Evolutionary conservation across 257 asterid species (phyloP).

Genomic region (Knoxia roxburghii): DNA sequence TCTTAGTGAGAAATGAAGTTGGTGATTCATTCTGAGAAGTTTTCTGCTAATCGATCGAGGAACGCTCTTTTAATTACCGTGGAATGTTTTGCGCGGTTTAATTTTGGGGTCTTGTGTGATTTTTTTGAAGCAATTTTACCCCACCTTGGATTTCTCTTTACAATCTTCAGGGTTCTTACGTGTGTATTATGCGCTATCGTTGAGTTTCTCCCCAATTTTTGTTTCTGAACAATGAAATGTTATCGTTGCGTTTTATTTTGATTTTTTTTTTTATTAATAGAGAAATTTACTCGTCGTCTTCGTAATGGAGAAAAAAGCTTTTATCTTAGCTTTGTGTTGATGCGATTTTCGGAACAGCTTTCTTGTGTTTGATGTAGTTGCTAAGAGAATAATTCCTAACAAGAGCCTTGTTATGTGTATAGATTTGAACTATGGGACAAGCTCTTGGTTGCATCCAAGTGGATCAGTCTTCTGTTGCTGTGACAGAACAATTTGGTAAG

Average conservation of each 20-base stretch:
- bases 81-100: not conserved
- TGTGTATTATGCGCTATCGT: not conserved
- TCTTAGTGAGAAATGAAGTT: not conserved
- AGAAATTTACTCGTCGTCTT: too few species aligned
- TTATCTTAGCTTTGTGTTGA: too few species aligned
- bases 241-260: not conserved
- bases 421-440: conserved; percentile 33
- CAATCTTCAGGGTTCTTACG: not conserved
- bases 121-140: too few species aligned
- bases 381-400: not conserved
- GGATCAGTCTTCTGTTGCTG: conserved; percentile 31
- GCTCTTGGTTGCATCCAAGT: conserved; percentile 32
- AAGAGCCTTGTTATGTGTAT: not conserved
- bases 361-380: not conserved
- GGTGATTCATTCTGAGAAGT: too few species aligned
- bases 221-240: not conserved
- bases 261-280: not conserved
- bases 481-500: conserved; percentile 35
- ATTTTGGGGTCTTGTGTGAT: not conserved
- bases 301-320: too few species aligned
- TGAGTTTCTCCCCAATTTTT: not conserved
- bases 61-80: not conserved
- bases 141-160: conserved; percentile 1
- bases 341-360: not conserved
- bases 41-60: not conserved